Evolutionary conservation across 495 filamentous ascomycete genomes (phyloP).

Genomic region (Cenococcum geophilum): DNA sequence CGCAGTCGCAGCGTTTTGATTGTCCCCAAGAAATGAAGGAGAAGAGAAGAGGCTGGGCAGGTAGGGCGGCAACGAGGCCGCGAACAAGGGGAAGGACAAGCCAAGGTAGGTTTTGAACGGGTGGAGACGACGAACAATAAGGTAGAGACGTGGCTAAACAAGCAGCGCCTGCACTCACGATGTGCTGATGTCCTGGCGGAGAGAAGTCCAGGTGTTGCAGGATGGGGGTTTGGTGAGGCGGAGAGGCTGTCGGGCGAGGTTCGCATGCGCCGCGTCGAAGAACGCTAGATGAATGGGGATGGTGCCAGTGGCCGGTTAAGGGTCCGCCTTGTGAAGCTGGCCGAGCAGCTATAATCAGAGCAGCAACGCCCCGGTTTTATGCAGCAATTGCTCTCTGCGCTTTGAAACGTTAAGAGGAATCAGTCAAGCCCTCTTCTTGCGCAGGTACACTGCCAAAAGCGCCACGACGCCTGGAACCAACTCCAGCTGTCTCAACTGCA

Average conservation of each 20-base stretch:
- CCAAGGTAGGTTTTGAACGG: conserved; percentile 9
- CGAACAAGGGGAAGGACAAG: conserved; percentile 21
- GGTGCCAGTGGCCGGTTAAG: background rate
- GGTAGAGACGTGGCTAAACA: conserved; percentile 7
- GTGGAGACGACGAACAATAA: conserved; percentile 14
- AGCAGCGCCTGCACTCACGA: conserved; percentile 27
- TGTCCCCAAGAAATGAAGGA: conserved; percentile 22
- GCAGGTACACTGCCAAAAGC: conserved; percentile 1
- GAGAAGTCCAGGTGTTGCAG: conserved; percentile 4
- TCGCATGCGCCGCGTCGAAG: background rate
- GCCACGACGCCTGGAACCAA: background rate
- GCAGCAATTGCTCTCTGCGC: background rate
- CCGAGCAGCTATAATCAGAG: background rate
- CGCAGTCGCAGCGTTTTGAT: conserved; percentile 17
- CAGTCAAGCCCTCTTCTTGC: background rate
- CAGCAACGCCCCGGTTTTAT: background rate
- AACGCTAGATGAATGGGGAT: conserved; percentile 15
- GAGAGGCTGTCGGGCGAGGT: background rate
- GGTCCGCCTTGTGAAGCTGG: background rate
- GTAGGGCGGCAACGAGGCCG: conserved; percentile 25
- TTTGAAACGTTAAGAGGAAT: background rate
- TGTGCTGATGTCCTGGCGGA: conserved; percentile 19
- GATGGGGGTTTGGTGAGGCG: conserved; percentile 3
- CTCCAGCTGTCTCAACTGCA: background rate
- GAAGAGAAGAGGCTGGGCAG: conserved; percentile 19